A percentile compares a stretch with the other conserved stretches of the same genome.
Conservation (phyloP, 208 protist genomes). For the Wallacemonas rigidus region DNA sequence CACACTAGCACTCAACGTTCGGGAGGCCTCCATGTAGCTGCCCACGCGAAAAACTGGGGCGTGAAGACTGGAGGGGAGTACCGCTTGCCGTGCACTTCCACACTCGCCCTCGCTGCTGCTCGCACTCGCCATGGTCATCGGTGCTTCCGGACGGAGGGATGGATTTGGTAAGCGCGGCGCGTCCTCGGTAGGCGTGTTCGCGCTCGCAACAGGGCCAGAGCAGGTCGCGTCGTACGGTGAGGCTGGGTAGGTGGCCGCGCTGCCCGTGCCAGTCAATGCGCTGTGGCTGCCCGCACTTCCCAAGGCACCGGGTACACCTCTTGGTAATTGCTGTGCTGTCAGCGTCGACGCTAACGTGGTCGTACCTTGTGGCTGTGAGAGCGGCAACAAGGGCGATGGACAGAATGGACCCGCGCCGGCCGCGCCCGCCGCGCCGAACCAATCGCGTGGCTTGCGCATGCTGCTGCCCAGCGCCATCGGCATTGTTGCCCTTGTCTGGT, state of each 20-base stretch:
- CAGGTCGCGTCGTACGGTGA: too few relatives aligned
- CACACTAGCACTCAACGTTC: not conserved
- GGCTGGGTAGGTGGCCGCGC: too few relatives aligned
- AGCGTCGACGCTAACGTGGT: not conserved
- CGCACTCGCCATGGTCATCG: not conserved
- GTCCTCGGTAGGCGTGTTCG: too few relatives aligned
- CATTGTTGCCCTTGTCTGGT: not conserved
- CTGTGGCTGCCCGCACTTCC: too few relatives aligned
- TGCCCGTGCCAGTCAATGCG: too few relatives aligned
- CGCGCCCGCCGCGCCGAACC: constrained; percentile 6
- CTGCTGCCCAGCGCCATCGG: constrained; percentile 9
- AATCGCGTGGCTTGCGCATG: constrained; percentile 6
- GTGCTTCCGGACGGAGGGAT: too few relatives aligned
- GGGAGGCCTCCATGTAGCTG: not conserved
- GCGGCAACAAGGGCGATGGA: not conserved
- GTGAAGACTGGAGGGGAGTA: not conserved
- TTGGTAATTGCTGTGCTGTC: too few relatives aligned
- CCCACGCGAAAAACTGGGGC: not conserved
- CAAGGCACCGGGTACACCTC: too few relatives aligned
- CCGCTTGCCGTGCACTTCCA: not conserved
- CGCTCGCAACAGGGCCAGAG: too few relatives aligned
- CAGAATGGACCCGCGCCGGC: too few relatives aligned
- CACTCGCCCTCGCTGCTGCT: not conserved
- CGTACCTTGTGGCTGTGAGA: not conserved
- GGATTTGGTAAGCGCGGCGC: too few relatives aligned